Evolutionary conservation across 352 stramenopile species (phyloP).

Genomic region (Pythium coloratum): DNA sequence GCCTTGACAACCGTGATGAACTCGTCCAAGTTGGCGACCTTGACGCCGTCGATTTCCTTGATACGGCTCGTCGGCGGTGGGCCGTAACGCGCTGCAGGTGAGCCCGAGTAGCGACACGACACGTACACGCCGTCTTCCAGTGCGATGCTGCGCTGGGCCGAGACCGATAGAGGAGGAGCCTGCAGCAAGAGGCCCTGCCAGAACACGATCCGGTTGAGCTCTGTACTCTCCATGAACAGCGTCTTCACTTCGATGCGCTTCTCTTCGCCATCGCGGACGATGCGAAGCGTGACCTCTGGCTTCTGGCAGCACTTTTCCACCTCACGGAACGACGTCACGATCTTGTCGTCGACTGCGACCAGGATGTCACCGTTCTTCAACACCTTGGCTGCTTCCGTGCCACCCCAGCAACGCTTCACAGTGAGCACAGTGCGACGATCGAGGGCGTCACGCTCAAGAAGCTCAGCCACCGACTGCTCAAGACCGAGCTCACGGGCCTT

Average conservation of each 20-base stretch:
- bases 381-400: slow-evolving; percentile 61
- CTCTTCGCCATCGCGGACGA: slow-evolving; percentile 83
- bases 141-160: slow-evolving; percentile 79
- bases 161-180: slow-evolving; percentile 83
- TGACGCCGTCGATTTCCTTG: slow-evolving; percentile 88
- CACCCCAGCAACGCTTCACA: slow-evolving; percentile 74
- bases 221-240: slow-evolving; percentile 75
- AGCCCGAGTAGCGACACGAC: slow-evolving; percentile 87
- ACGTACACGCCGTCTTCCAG: slow-evolving; percentile 86
- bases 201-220: slow-evolving; percentile 91
- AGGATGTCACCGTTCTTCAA: slow-evolving; percentile 87
- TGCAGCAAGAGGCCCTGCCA: slow-evolving; percentile 91
- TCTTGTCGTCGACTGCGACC: slow-evolving; percentile 79
- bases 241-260: slow-evolving; percentile 74
- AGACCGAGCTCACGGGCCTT: slow-evolving; percentile 89
- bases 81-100: slow-evolving; percentile 85
- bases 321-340: slow-evolving; percentile 85
- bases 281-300: slow-evolving; percentile 73
- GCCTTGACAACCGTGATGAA: slow-evolving; percentile 82
- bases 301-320: slow-evolving; percentile 84
- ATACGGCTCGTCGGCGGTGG: slow-evolving; percentile 89
- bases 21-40: slow-evolving; percentile 87
- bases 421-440: slow-evolving; percentile 80
- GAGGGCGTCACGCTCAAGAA: slow-evolving; percentile 67
- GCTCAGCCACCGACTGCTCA: slow-evolving; percentile 70